Conservation (phyloP, 768 basidiomycete species). For the Zangia roseola region DNA sequence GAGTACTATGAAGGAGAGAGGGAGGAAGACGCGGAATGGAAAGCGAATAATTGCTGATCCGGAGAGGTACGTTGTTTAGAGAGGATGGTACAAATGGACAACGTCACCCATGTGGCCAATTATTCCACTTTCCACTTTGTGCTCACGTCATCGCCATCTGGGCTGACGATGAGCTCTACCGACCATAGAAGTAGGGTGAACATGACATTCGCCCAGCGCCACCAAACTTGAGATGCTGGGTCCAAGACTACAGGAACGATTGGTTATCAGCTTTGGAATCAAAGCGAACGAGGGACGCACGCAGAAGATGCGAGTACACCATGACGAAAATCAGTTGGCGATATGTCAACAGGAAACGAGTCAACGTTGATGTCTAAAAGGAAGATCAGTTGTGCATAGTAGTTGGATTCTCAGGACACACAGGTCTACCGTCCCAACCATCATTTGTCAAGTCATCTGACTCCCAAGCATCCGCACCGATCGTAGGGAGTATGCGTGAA, state of each 20-base stretch:
- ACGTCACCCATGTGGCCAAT: conserved; percentile 11
- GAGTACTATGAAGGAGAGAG: conserved; percentile 78
- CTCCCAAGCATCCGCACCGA: conserved; percentile 80
- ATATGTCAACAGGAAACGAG: conserved; percentile 75
- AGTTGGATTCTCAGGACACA: conserved; percentile 28
- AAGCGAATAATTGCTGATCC: conserved; percentile 47
- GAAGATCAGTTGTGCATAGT: conserved; percentile 8
- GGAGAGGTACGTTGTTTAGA: conserved; percentile 1
- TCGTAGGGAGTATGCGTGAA: conserved; percentile 79
- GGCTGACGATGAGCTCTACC: conserved; percentile 74
- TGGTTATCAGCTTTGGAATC: not conserved
- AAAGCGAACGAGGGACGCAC: conserved; percentile 44
- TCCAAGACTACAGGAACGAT: conserved; percentile 60
- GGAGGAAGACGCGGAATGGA: conserved; percentile 68
- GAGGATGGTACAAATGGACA: not conserved
- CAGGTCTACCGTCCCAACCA: conserved; percentile 72
- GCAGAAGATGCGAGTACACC: conserved; percentile 81
- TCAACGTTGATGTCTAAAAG: conserved; percentile 69
- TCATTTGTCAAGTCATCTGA: conserved; percentile 59
- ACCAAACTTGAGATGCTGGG: conserved; percentile 90
- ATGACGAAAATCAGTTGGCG: conserved; percentile 82
- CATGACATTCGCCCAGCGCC: conserved; percentile 90
- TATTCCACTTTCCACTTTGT: conserved; percentile 79
- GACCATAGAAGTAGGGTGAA: conserved; percentile 84
- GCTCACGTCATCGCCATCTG: conserved; percentile 64